A percentile compares a stretch with the other conserved stretches of the same genome.
Evolutionary conservation across 257 asterid species (phyloP).

Genomic region (Dorcoceras hygrometricum): DNA sequence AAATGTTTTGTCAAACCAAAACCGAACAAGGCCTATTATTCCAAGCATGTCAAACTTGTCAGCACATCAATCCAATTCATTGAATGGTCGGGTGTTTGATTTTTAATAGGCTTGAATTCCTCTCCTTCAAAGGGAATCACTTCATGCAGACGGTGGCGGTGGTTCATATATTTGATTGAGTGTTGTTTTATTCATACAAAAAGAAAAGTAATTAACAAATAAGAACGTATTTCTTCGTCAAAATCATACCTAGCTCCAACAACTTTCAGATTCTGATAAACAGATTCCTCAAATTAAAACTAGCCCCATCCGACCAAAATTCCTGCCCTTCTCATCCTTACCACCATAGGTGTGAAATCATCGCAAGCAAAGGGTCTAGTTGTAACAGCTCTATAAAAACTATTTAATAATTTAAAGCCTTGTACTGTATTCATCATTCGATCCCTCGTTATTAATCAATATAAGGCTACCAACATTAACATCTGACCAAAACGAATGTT

Average conservation of each 20-base stretch:
- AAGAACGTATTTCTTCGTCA: background rate
- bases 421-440: background rate
- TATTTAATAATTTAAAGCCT: background rate
- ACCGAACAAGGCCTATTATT: background rate
- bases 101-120: no score
- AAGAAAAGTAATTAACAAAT: conserved; percentile 1
- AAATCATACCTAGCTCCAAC: conserved; percentile 19
- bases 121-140: no score
- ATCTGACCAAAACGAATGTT: background rate
- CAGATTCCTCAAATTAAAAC: background rate
- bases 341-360: background rate
- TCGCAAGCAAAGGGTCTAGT: background rate
- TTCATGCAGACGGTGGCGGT: no score
- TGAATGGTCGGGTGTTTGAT: no score
- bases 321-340: background rate
- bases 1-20: background rate
- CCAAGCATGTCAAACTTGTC: background rate
- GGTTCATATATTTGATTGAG: background rate
- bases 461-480: background rate
- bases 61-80: background rate
- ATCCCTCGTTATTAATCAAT: background rate
- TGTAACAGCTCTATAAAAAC: background rate
- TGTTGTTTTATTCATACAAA: background rate
- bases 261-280: background rate
- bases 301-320: background rate